Conservation (phyloP, 345 rosid genomes). For the Eucalyptus lansdowneana region DNA sequence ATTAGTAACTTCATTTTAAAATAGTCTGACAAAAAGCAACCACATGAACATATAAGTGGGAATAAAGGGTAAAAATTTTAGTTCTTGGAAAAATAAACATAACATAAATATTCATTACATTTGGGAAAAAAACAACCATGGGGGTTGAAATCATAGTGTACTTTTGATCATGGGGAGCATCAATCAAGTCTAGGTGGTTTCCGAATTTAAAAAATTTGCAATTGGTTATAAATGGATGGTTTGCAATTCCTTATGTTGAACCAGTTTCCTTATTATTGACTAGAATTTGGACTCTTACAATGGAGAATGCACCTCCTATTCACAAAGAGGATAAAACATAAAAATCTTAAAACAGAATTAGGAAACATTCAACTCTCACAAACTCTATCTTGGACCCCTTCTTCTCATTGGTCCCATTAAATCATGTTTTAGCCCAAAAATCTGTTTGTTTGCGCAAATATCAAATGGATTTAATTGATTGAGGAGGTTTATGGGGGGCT, state of each 20-base stretch:
- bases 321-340: too few relatives aligned
- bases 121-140: not conserved
- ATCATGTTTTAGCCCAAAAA: not conserved
- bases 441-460: not conserved
- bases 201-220: not conserved
- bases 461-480: not conserved
- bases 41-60: not conserved
- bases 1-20: not conserved
- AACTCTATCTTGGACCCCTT: not conserved
- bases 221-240: too few relatives aligned
- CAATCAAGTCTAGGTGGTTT: rapidly evolving
- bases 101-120: not conserved
- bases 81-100: not conserved
- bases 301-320: too few relatives aligned
- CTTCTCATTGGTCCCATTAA: not conserved
- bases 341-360: too few relatives aligned
- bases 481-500: not conserved
- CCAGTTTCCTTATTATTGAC: too few relatives aligned
- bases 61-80: not conserved
- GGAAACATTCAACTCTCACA: not conserved
- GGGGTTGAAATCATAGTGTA: not conserved
- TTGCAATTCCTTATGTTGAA: not conserved
- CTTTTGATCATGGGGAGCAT: not conserved
- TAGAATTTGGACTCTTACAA: too few relatives aligned
- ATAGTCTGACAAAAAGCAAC: not conserved